phyloP scores from a whole-genome alignment of 2,329 filamentous ascomycete species.

The Laburnicola sp. region DNA sequence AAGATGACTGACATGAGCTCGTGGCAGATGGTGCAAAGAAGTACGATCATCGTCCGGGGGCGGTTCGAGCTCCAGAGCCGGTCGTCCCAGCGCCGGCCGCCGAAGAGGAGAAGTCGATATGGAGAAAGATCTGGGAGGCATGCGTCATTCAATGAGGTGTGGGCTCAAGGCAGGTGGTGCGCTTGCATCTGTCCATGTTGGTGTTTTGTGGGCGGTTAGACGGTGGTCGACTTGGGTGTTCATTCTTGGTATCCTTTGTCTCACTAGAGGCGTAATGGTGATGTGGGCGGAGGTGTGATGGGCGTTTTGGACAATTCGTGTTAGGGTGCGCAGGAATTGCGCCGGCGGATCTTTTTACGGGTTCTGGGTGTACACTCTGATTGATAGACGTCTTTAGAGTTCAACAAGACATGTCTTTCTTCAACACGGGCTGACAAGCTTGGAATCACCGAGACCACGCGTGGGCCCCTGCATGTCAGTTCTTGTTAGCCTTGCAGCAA shows the following conservation, averaged over 20 bases:
- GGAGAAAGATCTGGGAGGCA: neutral
- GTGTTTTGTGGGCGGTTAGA: slow-evolving; percentile 4
- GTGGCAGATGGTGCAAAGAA: neutral
- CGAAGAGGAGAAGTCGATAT: neutral
- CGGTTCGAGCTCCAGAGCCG: neutral
- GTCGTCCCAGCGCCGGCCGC: neutral
- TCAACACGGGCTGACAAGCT: too few relatives aligned
- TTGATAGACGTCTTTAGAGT: neutral
- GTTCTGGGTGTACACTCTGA: slow-evolving; percentile 1
- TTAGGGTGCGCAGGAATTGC: neutral
- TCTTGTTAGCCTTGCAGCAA: too few relatives aligned
- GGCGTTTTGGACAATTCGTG: slow-evolving; percentile 22
- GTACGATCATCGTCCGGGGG: neutral
- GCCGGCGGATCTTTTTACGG: slow-evolving; percentile 4
- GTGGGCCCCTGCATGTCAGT: neutral
- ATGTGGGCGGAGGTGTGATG: slow-evolving; percentile 28
- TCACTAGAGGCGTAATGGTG: slow-evolving; percentile 30
- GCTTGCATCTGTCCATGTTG: neutral
- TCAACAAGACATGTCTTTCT: too few relatives aligned
- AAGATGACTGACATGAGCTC: slow-evolving; percentile 22
- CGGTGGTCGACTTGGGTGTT: slow-evolving; percentile 1
- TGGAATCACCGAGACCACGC: neutral
- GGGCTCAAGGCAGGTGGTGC: neutral
- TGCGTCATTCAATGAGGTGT: neutral
- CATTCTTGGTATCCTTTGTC: slow-evolving; percentile 6